Evolutionary conservation across 495 filamentous ascomycete species (phyloP), one percentile per base, ranked within the genome.

Genomic region (Xylaria grammica): DNA sequence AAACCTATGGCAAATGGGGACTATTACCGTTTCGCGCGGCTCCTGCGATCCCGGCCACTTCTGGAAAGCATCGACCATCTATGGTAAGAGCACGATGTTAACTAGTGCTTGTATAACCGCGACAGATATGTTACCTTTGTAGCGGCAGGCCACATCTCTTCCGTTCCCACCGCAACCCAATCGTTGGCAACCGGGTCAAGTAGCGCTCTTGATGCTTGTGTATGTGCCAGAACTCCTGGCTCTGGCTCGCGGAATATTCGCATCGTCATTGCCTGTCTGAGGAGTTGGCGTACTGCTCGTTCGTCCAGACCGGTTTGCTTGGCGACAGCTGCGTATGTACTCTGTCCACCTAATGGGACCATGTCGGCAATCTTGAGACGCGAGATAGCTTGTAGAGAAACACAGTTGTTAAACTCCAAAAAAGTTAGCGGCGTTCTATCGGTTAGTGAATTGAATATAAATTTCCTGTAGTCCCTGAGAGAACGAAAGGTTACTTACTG

Each of bases 241-340:
- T 38, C 50, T 8, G 78, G 72, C 62, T 84, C 81, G 9, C 65
- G 61, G 69, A 85, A 85, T 13, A 84, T 73, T 11, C 73, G 75
- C 55, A 80, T 74, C 26, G 73, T 79, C 66, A 83, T 82, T 2
- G 79, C 81, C 63, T 78, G 76, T 0, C 79, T 76, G 4, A 84
- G 67, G 48, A 85, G 64, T 5, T 80, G 73, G 20, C 67, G 63
- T 17, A 79, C 50, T 24, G 76, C 69, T 4, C 59, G 38, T 32
- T 72, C 67, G 26, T 65, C 34, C 11, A 80, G 42, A 0, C 22
- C 34, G 27, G 38, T 66, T 24, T 62, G 9, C 20, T 32, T 20
- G 0, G 79, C 72, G 26, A 81, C 67, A 3, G 75, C 62, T 17
- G 60, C 59, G 53, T 73, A 81, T 1, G 74, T 71, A 7, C 63